Conservation (phyloP, 148 eudicot species). For the Nepenthes mirabilis region DNA sequence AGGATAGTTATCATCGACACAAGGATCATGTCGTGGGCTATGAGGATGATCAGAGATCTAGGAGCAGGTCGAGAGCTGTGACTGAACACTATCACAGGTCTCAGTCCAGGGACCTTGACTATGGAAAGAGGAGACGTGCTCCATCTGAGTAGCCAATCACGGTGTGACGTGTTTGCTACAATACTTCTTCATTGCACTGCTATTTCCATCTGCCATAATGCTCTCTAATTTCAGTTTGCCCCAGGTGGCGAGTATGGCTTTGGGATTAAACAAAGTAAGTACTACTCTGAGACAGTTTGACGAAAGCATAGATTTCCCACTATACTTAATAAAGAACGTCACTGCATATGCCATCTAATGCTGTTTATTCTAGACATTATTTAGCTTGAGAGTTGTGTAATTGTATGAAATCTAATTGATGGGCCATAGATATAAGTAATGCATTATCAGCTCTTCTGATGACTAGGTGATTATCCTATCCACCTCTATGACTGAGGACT, state of each 20-base stretch:
- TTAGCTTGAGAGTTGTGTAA: slow-evolving; percentile 20
- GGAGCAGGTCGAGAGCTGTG: slow-evolving; percentile 64
- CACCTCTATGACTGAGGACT: neutral
- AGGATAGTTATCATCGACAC: slow-evolving; percentile 51
- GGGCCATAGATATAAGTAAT: neutral
- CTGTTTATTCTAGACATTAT: slow-evolving; percentile 11
- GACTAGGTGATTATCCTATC: slow-evolving; percentile 1
- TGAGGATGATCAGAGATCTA: slow-evolving; percentile 75
- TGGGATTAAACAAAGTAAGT: slow-evolving; percentile 4
- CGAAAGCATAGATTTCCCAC: slow-evolving; percentile 4
- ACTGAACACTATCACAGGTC: slow-evolving; percentile 68
- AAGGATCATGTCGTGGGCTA: slow-evolving; percentile 50
- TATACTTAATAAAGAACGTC: slow-evolving; percentile 17
- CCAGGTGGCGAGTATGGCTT: slow-evolving; percentile 19
- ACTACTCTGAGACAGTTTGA: slow-evolving; percentile 8
- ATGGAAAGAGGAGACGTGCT: slow-evolving; percentile 81
- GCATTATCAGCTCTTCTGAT: slow-evolving; percentile 1
- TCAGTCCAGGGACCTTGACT: slow-evolving; percentile 70
- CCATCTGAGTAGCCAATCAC: slow-evolving; percentile 40
- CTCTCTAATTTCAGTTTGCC: slow-evolving; percentile 17
- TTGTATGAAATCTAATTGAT: slow-evolving; percentile 9
- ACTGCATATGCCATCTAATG: slow-evolving; percentile 15
- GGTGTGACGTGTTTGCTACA: slow-evolving; percentile 1
- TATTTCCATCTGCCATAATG: slow-evolving; percentile 9
- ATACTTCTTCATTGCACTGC: neutral